Conservation (phyloP, 768 basidiomycete genomes). For the Termitomyces sp. region DNA sequence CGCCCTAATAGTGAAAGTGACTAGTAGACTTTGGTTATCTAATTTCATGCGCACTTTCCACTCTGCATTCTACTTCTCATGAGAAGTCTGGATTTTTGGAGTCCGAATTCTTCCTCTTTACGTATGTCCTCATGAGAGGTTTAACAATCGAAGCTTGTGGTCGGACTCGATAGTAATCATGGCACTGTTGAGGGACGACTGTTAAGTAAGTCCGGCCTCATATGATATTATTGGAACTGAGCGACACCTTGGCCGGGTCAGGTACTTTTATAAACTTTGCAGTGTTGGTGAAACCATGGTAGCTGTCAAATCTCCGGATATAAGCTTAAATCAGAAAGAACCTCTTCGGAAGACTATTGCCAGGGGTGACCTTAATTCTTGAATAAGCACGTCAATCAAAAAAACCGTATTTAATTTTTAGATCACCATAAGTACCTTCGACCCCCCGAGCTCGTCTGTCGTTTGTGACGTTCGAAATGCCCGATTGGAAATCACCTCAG, state of each 20-base stretch:
- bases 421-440: background rate
- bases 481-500: conserved; percentile 46
- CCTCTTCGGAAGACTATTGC: background rate
- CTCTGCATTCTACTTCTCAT: background rate
- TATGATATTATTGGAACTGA: background rate
- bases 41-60: background rate
- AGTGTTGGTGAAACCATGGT: background rate
- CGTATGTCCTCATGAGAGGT: background rate
- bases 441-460: background rate
- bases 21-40: background rate
- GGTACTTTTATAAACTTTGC: too few relatives aligned
- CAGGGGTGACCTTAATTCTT: background rate
- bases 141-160: background rate
- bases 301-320: background rate
- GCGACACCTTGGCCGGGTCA: background rate
- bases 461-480: conserved; percentile 25
- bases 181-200: background rate
- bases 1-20: background rate
- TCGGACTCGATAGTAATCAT: background rate
- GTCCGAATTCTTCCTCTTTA: background rate
- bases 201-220: background rate
- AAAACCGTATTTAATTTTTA: background rate
- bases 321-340: background rate
- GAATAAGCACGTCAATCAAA: background rate
- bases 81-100: background rate